phyloP scores from a whole-genome alignment of 2,329 filamentous ascomycete species.

The Didymellaceae sp. region DNA sequence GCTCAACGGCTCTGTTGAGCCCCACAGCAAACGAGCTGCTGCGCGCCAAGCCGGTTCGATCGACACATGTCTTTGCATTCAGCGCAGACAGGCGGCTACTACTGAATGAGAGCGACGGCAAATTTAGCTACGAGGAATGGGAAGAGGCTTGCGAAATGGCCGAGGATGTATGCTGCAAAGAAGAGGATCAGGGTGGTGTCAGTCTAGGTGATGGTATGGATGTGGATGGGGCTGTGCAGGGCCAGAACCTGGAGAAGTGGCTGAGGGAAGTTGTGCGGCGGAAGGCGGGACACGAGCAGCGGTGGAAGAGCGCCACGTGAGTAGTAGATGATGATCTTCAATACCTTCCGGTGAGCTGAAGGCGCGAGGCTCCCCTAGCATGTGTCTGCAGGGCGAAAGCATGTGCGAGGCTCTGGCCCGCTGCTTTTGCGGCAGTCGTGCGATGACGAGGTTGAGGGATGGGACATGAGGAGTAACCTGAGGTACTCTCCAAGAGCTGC shows the following conservation, averaged over 20 bases:
- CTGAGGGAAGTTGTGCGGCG: constrained; percentile 49
- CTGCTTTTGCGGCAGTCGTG: no score
- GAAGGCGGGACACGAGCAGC: constrained; percentile 50
- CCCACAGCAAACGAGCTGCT: constrained; percentile 70
- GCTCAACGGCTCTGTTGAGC: constrained; percentile 53
- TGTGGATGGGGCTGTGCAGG: constrained; percentile 40
- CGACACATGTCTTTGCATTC: constrained; percentile 84
- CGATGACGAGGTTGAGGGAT: no score
- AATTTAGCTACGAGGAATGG: constrained; percentile 79
- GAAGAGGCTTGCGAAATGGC: constrained; percentile 71
- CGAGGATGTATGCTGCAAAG: constrained; percentile 67
- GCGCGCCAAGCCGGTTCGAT: constrained; percentile 75
- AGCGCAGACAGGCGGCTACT: constrained; percentile 71
- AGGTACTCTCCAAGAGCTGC: no score
- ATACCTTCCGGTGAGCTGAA: neutral
- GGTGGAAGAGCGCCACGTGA: constrained; percentile 51
- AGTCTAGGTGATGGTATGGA: constrained; percentile 48
- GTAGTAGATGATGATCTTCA: neutral
- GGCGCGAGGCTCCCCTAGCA: neutral
- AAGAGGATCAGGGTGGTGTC: constrained; percentile 46
- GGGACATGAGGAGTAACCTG: no score
- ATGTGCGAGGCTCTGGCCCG: no score
- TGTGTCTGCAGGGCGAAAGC: no score
- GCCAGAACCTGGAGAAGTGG: constrained; percentile 47
- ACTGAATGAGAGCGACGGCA: constrained; percentile 80